Conservation (phyloP, 495 filamentous ascomycete genomes). For the Aspergillus mulundensis region DNA sequence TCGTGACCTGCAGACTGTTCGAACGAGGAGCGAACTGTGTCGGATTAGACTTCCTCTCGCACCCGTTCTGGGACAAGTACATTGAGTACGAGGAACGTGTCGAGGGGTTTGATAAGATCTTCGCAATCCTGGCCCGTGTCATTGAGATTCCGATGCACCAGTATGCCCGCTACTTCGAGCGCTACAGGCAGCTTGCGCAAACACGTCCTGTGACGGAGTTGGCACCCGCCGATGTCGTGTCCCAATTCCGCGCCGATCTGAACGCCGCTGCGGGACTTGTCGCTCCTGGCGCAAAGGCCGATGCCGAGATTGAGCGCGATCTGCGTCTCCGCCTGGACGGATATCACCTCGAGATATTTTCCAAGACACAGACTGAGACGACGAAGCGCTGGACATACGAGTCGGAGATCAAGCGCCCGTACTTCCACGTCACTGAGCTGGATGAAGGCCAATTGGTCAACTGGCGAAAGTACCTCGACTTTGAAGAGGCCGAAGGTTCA, state of each 20-base stretch:
- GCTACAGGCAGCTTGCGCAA: conserved; percentile 76
- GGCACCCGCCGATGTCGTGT: conserved; percentile 61
- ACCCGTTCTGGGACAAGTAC: conserved; percentile 99
- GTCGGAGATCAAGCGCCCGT: conserved; percentile 90
- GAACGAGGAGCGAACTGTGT: conserved; percentile 83
- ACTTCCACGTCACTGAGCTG: conserved; percentile 93
- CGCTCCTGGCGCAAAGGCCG: conserved; percentile 47
- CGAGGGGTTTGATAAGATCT: conserved; percentile 82
- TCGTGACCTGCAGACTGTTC: conserved; percentile 63
- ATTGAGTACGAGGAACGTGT: conserved; percentile 91
- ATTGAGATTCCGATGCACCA: conserved; percentile 96
- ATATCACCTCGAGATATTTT: conserved; percentile 76
- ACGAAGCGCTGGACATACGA: conserved; percentile 95
- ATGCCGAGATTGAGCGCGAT: conserved; percentile 81
- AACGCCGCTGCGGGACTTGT: conserved; percentile 50
- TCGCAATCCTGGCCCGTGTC: conserved; percentile 77
- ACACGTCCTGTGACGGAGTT: conserved; percentile 70
- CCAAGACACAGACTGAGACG: conserved; percentile 79
- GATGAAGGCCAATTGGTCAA: conserved; percentile 83
- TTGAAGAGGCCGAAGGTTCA: conserved; percentile 83
- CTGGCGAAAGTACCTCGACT: conserved; percentile 96
- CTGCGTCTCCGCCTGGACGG: conserved; percentile 74
- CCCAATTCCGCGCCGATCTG: conserved; percentile 66
- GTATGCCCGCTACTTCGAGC: conserved; percentile 92
- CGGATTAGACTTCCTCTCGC: conserved; percentile 88